A percentile compares a stretch with the other conserved stretches of the same genome.
These are phyloP conservation scores for Claviceps humidiphila DNA, from an alignment of 2,329 filamentous ascomycete genomes.

Conservation along the genomic window DNA sequence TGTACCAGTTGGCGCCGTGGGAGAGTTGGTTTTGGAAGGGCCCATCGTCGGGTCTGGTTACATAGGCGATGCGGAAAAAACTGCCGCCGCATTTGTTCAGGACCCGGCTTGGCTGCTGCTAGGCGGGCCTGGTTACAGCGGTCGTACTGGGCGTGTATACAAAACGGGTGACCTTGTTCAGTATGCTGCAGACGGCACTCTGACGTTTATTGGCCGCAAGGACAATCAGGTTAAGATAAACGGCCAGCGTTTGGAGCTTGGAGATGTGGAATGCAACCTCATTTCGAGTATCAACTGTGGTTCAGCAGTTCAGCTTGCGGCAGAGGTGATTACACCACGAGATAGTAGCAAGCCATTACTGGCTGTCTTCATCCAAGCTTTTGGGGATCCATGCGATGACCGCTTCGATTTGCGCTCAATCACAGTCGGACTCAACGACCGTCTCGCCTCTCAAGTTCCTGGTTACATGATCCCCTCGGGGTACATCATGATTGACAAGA, in stretches of 20 bases:
- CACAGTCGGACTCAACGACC: not conserved
- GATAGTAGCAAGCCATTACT: constrained; percentile 2
- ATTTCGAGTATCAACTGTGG: not conserved
- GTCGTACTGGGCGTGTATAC: constrained; percentile 7
- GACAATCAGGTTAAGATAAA: constrained; percentile 43
- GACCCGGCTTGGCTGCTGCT: constrained; percentile 14
- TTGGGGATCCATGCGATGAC: not conserved
- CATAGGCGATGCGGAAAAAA: constrained; percentile 10
- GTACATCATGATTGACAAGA: not conserved
- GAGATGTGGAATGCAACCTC: constrained; percentile 4
- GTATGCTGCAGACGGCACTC: constrained; percentile 19
- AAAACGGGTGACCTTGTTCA: constrained; percentile 14
- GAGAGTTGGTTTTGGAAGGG: constrained; percentile 17
- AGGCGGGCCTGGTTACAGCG: constrained; percentile 12
- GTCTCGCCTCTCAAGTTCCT: not conserved
- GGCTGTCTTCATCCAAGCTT: constrained; percentile 3
- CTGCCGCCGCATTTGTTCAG: constrained; percentile 8
- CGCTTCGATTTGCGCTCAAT: not conserved
- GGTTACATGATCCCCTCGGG: constrained; percentile 2
- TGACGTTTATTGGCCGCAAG: constrained; percentile 33
- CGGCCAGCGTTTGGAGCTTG: constrained; percentile 20
- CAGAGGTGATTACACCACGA: constrained; percentile 4
- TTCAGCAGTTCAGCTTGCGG: not conserved
- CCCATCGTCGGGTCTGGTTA: constrained; percentile 14
- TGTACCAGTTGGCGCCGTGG: constrained; percentile 10